A percentile compares a stretch with the other conserved stretches of the same genome.
Conservation (phyloP, 2,329 filamentous ascomycete genomes). For the Pseudogymnoascus sp. region DNA sequence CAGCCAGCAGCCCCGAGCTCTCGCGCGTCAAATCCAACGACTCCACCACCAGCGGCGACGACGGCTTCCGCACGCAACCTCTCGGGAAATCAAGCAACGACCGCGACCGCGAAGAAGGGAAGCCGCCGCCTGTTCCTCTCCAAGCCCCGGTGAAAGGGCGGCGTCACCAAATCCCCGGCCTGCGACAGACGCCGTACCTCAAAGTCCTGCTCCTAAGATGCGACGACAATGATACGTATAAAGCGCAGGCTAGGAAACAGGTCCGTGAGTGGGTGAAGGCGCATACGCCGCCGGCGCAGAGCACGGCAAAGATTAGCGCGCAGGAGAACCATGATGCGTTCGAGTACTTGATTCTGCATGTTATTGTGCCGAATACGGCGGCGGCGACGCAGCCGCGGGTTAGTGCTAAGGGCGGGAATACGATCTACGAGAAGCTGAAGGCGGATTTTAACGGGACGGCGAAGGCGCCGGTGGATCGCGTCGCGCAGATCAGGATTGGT, state of each 20-base stretch:
- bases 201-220: conserved; percentile 85
- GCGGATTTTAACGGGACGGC: conserved; percentile 79
- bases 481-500: conserved; percentile 77
- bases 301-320: conserved; percentile 48
- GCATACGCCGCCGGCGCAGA: conserved; percentile 54
- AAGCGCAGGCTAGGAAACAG: conserved; percentile 66
- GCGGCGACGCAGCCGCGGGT: conserved; percentile 71
- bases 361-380: conserved; percentile 78
- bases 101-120: conserved; percentile 21
- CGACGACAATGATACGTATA: conserved; percentile 94
- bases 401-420: conserved; percentile 60
- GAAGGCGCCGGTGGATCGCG: conserved; percentile 66
- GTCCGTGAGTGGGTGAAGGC: conserved; percentile 88
- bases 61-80: conserved; percentile 55
- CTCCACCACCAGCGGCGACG: conserved; percentile 35
- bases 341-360: conserved; percentile 91
- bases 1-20: conserved; percentile 30
- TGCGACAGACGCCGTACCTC: conserved; percentile 87
- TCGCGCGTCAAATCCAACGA: conserved; percentile 31
- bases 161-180: conserved; percentile 88
- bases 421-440: conserved; percentile 80
- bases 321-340: conserved; percentile 94
- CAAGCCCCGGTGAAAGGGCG: conserved; percentile 45
- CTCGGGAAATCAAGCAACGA: conserved; percentile 35
- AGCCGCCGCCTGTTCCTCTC: conserved; percentile 7